Conservation (phyloP, 1,284 basidiomycete species). For the Irpex lacteus region DNA sequence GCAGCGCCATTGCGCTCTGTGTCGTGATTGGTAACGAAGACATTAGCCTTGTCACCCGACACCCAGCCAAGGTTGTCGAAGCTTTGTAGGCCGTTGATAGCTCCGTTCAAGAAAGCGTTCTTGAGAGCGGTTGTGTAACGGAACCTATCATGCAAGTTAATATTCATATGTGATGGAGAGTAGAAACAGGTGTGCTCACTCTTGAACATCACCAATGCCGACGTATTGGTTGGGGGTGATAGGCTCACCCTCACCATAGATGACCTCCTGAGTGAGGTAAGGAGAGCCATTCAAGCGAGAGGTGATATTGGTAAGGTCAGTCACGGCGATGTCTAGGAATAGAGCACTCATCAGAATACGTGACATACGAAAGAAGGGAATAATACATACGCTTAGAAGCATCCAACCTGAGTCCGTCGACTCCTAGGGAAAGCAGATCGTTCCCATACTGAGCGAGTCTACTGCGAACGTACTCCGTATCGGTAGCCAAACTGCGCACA, state of each 20-base stretch:
- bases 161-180: not conserved
- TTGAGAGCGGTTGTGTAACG: slow-evolving; percentile 54
- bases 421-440: slow-evolving; percentile 58
- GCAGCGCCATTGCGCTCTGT: slow-evolving; percentile 59
- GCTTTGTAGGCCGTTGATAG: slow-evolving; percentile 51
- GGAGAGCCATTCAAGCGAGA: slow-evolving; percentile 38
- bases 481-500: slow-evolving; percentile 49
- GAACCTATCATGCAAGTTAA: slow-evolving; percentile 40
- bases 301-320: slow-evolving; percentile 54
- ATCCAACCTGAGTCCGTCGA: slow-evolving; percentile 65
- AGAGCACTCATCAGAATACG: not conserved
- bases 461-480: slow-evolving; percentile 54
- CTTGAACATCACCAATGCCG: slow-evolving; percentile 62
- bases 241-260: slow-evolving; percentile 49
- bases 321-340: slow-evolving; percentile 46
- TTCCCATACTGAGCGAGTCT: slow-evolving; percentile 57
- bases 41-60: slow-evolving; percentile 50
- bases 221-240: slow-evolving; percentile 56
- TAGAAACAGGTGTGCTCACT: slow-evolving; percentile 35
- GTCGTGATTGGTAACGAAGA: slow-evolving; percentile 70
- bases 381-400: slow-evolving; percentile 56
- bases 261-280: slow-evolving; percentile 62
- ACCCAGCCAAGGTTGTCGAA: slow-evolving; percentile 63
- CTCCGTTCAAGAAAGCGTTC: slow-evolving; percentile 48
- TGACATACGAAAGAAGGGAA: not conserved